Evolutionary conservation across 352 stramenopile genomes (phyloP), one percentile per base, ranked within the genome.

Genomic region (Globisporangium uncinulatum): DNA sequence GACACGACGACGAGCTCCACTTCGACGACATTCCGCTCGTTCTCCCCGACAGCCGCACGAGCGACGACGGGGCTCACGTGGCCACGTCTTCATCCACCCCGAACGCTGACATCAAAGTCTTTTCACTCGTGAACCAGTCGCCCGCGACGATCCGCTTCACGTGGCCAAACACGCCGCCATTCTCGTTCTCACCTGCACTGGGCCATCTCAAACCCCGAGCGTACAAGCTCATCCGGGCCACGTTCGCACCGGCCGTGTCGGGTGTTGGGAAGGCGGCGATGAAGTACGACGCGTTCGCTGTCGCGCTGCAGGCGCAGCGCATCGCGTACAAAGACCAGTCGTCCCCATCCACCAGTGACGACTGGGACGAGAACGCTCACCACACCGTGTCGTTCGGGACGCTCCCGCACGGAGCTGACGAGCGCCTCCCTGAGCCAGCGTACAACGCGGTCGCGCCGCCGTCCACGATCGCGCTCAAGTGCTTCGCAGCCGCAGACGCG

Each of bases 11-110:
- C 44, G 71, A 91, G 49, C 65, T 97, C 4, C 67, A 87, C 49
- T 97, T 98, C 62, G 81, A 90, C 11, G 84, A 97, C 48, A 76
- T 97, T n/a, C 62, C 76, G 6, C 39, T 97, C 5, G 8, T 42
- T n/a, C 14, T 4, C 9, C n/a, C 44, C 37, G 17, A n/a, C 45
- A 39, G 20, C 29, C 21, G 29, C 21, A 37, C 39, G 42, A 54
- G 44, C 11, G 11, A 57, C 20, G 57, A 63, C 10, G 4, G 13
- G 0, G 56, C 57, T 1, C 41, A 67, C 2, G 37, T 57, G 39
- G 20, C 34, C 5, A 29, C 24, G 15, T 31, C 29, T 0, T n/a
- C 19, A 5, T 10, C 17, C 1, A 5, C 37, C 14, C 17, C 34
- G 17, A 74, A 32, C 15, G 75, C 63, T 0, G 69, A 83, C 32